These are phyloP conservation scores for Aurantiochytrium sp. DNA, from an alignment of 108 stramenopile genomes.

Conservation along the genomic window DNA sequence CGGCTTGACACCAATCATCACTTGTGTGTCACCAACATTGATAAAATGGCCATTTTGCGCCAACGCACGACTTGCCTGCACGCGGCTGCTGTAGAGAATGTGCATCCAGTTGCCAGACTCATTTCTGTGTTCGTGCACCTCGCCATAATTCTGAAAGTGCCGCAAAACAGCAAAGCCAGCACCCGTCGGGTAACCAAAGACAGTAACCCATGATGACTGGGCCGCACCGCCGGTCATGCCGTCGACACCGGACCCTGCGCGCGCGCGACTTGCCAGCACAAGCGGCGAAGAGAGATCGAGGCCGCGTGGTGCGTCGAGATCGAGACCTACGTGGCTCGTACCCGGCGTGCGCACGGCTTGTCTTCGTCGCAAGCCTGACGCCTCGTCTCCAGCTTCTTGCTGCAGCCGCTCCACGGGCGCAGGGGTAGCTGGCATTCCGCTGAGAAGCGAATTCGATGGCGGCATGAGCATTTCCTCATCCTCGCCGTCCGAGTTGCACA, in stretches of 20 bases:
- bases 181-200: not conserved
- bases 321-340: not conserved
- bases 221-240: not conserved
- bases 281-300: not conserved
- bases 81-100: not conserved
- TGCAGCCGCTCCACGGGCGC: too few relatives aligned
- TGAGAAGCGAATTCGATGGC: not conserved
- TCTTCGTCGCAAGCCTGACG: not conserved
- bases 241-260: not conserved
- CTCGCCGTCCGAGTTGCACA: not conserved
- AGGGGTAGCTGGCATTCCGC: not conserved
- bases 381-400: too few relatives aligned
- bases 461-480: conserved; percentile 11
- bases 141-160: not conserved
- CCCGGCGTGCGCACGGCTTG: not conserved
- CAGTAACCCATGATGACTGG: not conserved
- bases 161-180: not conserved
- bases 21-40: not conserved
- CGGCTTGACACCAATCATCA: conserved; percentile 13
- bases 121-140: not conserved
- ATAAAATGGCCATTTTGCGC: not conserved
- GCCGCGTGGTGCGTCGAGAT: not conserved
- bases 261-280: not conserved
- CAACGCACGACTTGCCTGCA: not conserved
- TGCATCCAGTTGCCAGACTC: conserved; percentile 15